Conservation (phyloP, 164 flowering plant genomes). For the Vitis rotundifolia region DNA sequence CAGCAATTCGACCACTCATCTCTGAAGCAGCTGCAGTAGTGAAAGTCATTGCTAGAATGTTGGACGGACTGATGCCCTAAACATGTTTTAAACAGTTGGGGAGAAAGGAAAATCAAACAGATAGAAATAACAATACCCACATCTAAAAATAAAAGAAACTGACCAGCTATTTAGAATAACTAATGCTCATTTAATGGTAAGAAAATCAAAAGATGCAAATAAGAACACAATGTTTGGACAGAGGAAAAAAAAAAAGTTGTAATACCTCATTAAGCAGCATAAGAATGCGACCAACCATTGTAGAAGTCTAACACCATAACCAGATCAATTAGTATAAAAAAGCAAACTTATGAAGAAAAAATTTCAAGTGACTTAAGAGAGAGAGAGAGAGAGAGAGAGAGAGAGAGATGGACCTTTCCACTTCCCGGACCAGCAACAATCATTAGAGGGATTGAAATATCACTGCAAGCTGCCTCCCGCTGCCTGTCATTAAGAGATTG, state of each 20-base stretch:
- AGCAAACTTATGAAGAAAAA: background rate
- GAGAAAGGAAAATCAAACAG: background rate
- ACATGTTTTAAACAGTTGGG: background rate
- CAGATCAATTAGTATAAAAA: slow-evolving; percentile 11
- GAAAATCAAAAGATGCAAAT: background rate
- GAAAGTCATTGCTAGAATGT: slow-evolving; percentile 96
- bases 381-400: background rate
- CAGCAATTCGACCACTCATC: slow-evolving; percentile 89
- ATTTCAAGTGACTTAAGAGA: background rate
- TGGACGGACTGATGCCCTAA: slow-evolving; percentile 74
- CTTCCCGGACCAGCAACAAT: slow-evolving; percentile 99
- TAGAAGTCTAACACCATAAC: slow-evolving; percentile 68
- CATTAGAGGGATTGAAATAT: slow-evolving; percentile 74
- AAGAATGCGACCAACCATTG: slow-evolving; percentile 94
- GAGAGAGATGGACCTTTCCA: slow-evolving; percentile 66
- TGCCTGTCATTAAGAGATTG: slow-evolving; percentile 75
- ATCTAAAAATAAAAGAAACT: background rate
- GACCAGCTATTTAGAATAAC: no score
- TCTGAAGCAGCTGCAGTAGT: slow-evolving; percentile 97
- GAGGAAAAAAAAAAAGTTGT: background rate
- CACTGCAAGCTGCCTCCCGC: slow-evolving; percentile 83
- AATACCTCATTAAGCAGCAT: slow-evolving; percentile 77
- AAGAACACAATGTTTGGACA: background rate
- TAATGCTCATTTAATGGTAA: no score
- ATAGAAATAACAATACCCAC: background rate